phyloP scores from a whole-genome alignment of 768 basidiomycete genomes.

The Boletus sensibilis region DNA sequence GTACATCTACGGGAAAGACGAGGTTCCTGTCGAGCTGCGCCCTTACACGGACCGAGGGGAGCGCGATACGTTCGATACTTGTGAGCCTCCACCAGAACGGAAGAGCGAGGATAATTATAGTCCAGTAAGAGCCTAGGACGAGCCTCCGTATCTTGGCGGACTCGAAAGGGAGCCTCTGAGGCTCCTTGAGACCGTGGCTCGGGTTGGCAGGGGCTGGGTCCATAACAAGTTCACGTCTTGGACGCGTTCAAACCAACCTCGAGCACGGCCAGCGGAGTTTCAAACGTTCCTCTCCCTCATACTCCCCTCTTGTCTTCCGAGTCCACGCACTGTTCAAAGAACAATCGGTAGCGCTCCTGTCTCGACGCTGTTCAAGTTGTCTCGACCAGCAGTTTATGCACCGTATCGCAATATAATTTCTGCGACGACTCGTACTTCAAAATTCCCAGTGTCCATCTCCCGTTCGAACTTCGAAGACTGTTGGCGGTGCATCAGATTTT shows the following conservation, averaged over 20 bases:
- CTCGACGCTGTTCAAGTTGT: neutral
- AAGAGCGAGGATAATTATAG: conserved; percentile 68
- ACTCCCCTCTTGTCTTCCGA: conserved; percentile 18
- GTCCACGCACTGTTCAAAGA: conserved; percentile 5
- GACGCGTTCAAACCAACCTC: conserved; percentile 9
- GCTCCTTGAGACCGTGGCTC: conserved; percentile 38
- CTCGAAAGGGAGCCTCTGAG: conserved; percentile 54
- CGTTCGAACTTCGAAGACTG: conserved; percentile 3
- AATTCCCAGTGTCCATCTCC: conserved; percentile 3
- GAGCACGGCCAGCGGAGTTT: conserved; percentile 32
- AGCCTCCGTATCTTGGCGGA: conserved; percentile 46
- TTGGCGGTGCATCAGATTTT: conserved; percentile 6
- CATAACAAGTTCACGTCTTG: conserved; percentile 22
- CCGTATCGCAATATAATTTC: neutral
- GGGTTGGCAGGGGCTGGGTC: conserved; percentile 14
- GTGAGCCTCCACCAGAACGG: conserved; percentile 96
- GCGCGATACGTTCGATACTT: conserved; percentile 76
- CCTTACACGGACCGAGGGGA: conserved; percentile 62
- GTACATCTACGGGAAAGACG: conserved; percentile 43
- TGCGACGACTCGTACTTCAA: conserved; percentile 3
- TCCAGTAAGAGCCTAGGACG: conserved; percentile 77
- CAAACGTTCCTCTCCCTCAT: conserved; percentile 27
- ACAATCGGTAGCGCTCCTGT: conserved; percentile 7
- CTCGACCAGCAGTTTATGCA: conserved; percentile 5
- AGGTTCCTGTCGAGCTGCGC: conserved; percentile 48